Base-by-base conservation (phyloP, 1,284 basidiomycete genomes). In the Trichosporon sp. region DNA sequence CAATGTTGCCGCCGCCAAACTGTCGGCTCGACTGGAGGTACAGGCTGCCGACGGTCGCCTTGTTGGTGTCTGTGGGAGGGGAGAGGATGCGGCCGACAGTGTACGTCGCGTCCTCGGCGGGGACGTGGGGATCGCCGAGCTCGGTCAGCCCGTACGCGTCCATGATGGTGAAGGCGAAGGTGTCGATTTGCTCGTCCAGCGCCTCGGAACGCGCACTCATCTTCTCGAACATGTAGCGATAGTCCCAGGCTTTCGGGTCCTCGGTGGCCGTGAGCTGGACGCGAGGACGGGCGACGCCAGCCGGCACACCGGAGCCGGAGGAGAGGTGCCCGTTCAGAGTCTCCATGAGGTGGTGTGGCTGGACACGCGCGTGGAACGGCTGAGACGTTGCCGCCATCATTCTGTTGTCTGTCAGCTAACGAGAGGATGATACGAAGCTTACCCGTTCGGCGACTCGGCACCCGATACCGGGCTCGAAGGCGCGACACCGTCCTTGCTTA, bases 161-260 rank as follows among this genome's bases (percentile, higher is more conserved):
- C 74, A 87, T 87, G 70, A 96, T 86, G 12, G 90, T 84, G 63
- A 91, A 90, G 1, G 89, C 91, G 74, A 92, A 90, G 68, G 93
- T 90, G 76, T 96, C 92, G 77, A 98, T 93, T 70, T 89, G 86
- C 71, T 91, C 90, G 78, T 97, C 94, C 64, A 97, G 87, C 83
- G 71, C 89, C 86, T 91, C 91, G 73, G 92, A 91, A 43, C 94
- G 87, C 78, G 92, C 91, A 0, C 89, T 88, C 19, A 92, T 86
- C 84, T 93, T 94, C 82, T 96, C 94, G 79, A 92, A 94, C 93
- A 96, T 96, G 82, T 97, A 97, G 37, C 91, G 89, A 85, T 95
- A 83, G 73, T 78, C 78, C 76, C 76, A 83, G 10, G 74, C 66
- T 64, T 78, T 77, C 0, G 79, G 74, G 64, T 82, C 76, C 7